Evolutionary conservation across 2,329 filamentous ascomycete species (phyloP).

Genomic region (Colletotrichum sp.): DNA sequence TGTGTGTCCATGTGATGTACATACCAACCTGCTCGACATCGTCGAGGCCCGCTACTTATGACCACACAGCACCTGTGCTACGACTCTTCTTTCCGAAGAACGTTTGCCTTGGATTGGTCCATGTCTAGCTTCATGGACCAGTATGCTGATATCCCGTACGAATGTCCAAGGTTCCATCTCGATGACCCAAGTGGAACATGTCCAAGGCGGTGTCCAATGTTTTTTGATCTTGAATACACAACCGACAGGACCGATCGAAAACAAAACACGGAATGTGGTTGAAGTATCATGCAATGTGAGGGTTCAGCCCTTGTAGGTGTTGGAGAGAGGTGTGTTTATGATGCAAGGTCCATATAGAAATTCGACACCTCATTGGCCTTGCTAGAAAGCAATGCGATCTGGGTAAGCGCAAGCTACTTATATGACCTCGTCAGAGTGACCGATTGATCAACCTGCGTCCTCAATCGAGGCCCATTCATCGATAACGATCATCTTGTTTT

Average conservation of each 20-base stretch:
- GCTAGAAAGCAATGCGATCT: background rate
- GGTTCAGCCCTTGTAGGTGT: background rate
- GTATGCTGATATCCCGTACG: rapidly evolving
- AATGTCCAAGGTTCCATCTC: background rate
- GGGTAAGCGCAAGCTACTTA: background rate
- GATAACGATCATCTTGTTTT: background rate
- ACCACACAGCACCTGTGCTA: background rate
- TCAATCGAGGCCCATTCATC: background rate
- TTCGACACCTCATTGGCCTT: background rate
- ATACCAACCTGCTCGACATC: background rate
- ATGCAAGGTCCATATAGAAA: background rate
- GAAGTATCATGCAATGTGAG: background rate
- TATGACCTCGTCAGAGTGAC: background rate
- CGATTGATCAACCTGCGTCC: no score
- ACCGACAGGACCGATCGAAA: background rate
- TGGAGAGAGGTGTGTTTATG: background rate
- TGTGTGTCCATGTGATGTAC: no score
- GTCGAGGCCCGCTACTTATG: rapidly evolving
- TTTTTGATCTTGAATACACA: background rate
- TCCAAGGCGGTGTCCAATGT: background rate
- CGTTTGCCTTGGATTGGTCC: background rate
- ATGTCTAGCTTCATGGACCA: background rate
- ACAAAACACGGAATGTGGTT: background rate
- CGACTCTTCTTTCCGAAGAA: background rate
- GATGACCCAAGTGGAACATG: background rate